Evolutionary conservation across 306 rosid genomes (phyloP).

Genomic region (Glycine tomentella): DNA sequence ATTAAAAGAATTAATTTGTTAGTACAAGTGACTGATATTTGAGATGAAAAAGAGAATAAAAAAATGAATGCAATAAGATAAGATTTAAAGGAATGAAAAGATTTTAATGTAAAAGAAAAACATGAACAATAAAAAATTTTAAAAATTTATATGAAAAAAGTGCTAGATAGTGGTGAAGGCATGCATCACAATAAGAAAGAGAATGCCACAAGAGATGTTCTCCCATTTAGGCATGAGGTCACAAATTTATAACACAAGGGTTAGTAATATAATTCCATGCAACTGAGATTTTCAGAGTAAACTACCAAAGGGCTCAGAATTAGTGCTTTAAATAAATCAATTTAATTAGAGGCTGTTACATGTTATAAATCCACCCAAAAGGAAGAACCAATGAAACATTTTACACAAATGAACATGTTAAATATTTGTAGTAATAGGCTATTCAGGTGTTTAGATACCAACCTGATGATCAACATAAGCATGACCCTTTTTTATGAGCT

Average conservation of each 20-base stretch:
- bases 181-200: not conserved
- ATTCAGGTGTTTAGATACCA: conserved; percentile 32
- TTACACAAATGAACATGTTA: conserved; percentile 4
- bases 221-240: not conserved
- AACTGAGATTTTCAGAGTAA: conserved; percentile 18
- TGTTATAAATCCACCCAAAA: conserved; percentile 20
- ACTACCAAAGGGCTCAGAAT: conserved; percentile 28
- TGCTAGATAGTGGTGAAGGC: not conserved
- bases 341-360: not conserved
- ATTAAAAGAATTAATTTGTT: not conserved
- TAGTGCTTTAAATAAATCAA: conserved; percentile 28
- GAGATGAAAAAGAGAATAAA: not conserved
- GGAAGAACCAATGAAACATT: conserved; percentile 18
- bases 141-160: not conserved
- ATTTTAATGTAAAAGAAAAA: not conserved
- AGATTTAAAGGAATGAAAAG: not conserved
- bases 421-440: not conserved
- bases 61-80: not conserved
- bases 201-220: not conserved
- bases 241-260: not conserved
- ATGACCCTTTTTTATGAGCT: conserved; percentile 83
- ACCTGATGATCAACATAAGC: conserved; percentile 99
- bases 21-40: not conserved
- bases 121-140: not conserved
- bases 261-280: conserved; percentile 20